Evolutionary conservation across 495 filamentous ascomycete species (phyloP).

Genomic region (Pyrenopolyporus hunteri): DNA sequence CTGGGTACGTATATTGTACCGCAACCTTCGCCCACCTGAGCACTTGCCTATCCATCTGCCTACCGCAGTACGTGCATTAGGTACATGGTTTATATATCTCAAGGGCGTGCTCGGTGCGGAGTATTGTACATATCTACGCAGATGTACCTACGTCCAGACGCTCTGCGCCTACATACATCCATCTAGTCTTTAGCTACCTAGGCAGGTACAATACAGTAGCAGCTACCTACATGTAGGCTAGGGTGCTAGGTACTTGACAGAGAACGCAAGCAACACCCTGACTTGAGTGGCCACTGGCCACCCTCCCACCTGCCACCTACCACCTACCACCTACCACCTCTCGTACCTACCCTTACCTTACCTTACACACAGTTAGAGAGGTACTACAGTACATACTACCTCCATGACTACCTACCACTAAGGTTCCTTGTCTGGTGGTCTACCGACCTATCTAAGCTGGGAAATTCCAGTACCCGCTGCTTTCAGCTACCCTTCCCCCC

Average conservation of each 20-base stretch:
- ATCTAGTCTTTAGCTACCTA: no score
- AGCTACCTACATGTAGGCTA: no score
- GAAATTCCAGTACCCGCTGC: constrained; percentile 34
- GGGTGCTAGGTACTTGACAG: no score
- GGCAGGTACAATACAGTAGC: not conserved
- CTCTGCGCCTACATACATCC: not conserved
- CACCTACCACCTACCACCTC: constrained; percentile 6
- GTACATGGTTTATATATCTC: no score
- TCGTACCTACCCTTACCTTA: constrained; percentile 1
- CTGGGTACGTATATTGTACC: not conserved
- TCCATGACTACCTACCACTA: no score
- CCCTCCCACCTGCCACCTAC: constrained; percentile 18
- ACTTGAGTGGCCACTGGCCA: constrained; percentile 14
- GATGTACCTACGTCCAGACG: not conserved
- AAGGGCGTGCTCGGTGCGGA: no score
- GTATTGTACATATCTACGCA: not conserved
- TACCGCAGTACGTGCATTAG: not conserved
- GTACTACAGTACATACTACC: no score
- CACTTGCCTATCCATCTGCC: not conserved
- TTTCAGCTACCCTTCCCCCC: constrained; percentile 40
- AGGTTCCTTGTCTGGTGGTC: not conserved
- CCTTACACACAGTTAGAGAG: no score
- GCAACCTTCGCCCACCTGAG: not conserved
- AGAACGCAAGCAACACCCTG: no score
- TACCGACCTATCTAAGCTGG: constrained; percentile 31